A percentile compares a stretch with the other conserved stretches of the same genome.
Conservation (phyloP, 106 monocot genomes). For the Amphibolis antarctica region DNA sequence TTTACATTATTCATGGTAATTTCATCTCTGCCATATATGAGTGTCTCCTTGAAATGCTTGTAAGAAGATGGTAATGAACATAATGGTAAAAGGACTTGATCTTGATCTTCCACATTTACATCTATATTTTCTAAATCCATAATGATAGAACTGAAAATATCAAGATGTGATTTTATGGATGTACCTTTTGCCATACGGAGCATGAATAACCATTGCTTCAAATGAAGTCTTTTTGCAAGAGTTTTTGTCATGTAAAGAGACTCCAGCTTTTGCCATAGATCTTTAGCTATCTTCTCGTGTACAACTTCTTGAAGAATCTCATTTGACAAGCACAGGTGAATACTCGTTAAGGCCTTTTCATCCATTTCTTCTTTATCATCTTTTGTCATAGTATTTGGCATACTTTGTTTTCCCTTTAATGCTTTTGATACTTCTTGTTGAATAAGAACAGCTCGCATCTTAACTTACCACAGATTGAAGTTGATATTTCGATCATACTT, state of each 20-base stretch:
- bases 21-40: background rate
- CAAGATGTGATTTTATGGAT: slow-evolving; percentile 6
- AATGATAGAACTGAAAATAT: background rate
- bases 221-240: background rate
- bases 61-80: background rate
- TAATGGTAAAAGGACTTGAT: background rate
- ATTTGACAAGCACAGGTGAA: background rate
- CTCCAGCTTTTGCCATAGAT: slow-evolving; percentile 1
- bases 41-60: background rate
- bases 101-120: background rate
- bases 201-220: slow-evolving; percentile 2
- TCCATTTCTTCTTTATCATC: background rate
- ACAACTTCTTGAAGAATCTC: background rate
- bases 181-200: background rate
- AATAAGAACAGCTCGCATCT: background rate
- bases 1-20: slow-evolving; percentile 9
- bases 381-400: background rate
- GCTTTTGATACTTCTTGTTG: background rate
- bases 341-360: background rate
- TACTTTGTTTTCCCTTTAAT: background rate
- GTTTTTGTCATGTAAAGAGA: slow-evolving; percentile 4
- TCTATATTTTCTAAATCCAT: background rate
- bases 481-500: background rate
- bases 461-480: background rate
- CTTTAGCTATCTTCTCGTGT: background rate